Evolutionary conservation across 371 early-diverging fungal genomes (phyloP), one percentile per base, ranked within the genome.

Genomic region (Mucor saturninus): DNA sequence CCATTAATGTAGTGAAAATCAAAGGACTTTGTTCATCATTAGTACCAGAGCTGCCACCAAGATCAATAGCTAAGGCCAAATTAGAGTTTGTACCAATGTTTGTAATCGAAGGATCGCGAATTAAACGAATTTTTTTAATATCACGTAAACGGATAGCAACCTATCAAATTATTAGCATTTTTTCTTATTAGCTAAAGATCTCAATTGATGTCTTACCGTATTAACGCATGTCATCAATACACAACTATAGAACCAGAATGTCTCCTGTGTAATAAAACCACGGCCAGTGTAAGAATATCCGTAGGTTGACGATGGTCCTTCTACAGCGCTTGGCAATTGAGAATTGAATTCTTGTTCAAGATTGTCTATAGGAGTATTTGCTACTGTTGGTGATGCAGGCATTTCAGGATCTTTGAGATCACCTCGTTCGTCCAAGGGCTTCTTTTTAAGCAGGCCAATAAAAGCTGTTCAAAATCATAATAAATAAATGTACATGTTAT

Each of bases 231-330:
- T 72, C 73, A 81, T 72, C 55, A 76, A 29, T 2, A 76, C 62
- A 64, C 79, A 81, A 40, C 79, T 76, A 39, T 81, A 78, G 37
- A 78, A 78, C 81, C 81, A 81, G 58, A 81, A 76, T 0, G 76
- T 73, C 9, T 75, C 71, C 54, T 81, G 81, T 5, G 81, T 81
- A 21, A 81, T 62, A 53, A 72, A 81, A 15, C 67, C 79, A 53
- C 74, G 67, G 1, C 81, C 81, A 2, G 79, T 77, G 56, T 81
- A 81, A 3, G 72, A 52, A 43, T 74, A 76, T 4, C 76, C 81
- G 46, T 68, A 72, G 5, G 61, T 60, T 1, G 78, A 77, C 6
- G 62, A 39, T 0, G 81, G 78, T 5, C 65, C 64, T 13, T 65
- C 61, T 26, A 71, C 55, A 35, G 59, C 31, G n/a, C 56, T 64